Conservation (phyloP, 305 asterid species). For the Fraxinus greggii region DNA sequence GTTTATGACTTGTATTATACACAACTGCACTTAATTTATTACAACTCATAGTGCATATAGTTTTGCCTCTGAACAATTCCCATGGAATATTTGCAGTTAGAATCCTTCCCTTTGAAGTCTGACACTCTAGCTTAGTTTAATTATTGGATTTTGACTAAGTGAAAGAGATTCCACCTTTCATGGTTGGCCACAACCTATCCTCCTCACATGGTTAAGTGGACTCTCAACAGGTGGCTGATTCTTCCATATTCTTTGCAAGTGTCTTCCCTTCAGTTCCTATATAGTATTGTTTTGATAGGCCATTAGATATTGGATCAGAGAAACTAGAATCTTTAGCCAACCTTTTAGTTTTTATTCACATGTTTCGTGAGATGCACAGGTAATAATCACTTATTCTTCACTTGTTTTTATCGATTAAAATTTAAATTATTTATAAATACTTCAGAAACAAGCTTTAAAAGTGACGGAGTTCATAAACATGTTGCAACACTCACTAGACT, state of each 20-base stretch:
- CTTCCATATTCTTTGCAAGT: conserved; percentile 6
- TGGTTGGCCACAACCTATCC: conserved; percentile 6
- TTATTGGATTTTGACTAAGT: conserved; percentile 20
- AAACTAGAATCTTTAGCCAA: too few species aligned
- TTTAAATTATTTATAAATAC: neutral
- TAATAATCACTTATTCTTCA: too few species aligned
- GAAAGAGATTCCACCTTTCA: conserved; percentile 32
- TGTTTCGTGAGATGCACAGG: too few species aligned
- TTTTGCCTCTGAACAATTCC: conserved; percentile 20
- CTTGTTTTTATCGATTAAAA: neutral
- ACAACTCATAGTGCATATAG: conserved; percentile 9
- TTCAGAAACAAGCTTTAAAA: too few species aligned
- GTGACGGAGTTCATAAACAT: too few species aligned
- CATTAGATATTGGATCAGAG: too few species aligned
- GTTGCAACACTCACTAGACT: too few species aligned
- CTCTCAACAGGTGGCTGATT: conserved; percentile 44
- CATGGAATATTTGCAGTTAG: conserved; percentile 35
- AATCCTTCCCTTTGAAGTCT: conserved; percentile 18
- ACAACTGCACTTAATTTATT: neutral
- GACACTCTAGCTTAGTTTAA: conserved; percentile 27
- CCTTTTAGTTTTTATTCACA: too few species aligned
- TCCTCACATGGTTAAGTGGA: conserved; percentile 60
- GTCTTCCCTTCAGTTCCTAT: too few species aligned
- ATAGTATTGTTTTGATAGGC: too few species aligned
- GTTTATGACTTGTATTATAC: neutral